Conservation (phyloP, 805 yeast genomes). For the Myxozyma sirexii region DNA sequence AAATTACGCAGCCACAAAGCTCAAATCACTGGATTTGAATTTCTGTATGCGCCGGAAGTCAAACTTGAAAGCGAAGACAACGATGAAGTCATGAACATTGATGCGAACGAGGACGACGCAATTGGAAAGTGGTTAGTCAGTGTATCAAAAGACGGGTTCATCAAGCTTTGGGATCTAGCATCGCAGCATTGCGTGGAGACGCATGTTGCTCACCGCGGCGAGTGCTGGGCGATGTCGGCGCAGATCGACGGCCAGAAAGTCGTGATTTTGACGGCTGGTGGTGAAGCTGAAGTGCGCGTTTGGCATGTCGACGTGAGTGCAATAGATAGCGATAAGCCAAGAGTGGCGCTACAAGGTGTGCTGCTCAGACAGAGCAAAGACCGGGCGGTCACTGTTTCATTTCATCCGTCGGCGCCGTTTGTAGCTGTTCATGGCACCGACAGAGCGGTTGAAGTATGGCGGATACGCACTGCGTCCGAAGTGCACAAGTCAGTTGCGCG, state of each 20-base stretch:
- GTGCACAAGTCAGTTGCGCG: slow-evolving; percentile 73
- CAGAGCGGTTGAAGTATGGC: slow-evolving; percentile 74
- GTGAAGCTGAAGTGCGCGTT: slow-evolving; percentile 77
- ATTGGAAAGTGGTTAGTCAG: slow-evolving; percentile 76
- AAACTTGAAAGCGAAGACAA: slow-evolving; percentile 37
- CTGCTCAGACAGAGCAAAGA: slow-evolving; percentile 59
- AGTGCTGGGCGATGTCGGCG: slow-evolving; percentile 83
- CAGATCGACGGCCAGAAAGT: slow-evolving; percentile 38
- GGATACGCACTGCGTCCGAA: slow-evolving; percentile 72
- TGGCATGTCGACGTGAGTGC: slow-evolving; percentile 64
- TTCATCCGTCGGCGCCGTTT: slow-evolving; percentile 47
- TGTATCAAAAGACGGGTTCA: slow-evolving; percentile 84
- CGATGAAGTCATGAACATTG: background rate
- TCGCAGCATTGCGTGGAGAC: slow-evolving; percentile 91
- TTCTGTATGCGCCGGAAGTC: slow-evolving; percentile 45
- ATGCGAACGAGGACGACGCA: slow-evolving; percentile 25
- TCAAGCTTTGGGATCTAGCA: slow-evolving; percentile 91
- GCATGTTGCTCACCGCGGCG: slow-evolving; percentile 89
- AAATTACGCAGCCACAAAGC: slow-evolving; percentile 88
- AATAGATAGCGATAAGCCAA: slow-evolving; percentile 53
- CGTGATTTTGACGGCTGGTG: slow-evolving; percentile 67
- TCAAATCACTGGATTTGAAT: slow-evolving; percentile 74
- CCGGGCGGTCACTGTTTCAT: slow-evolving; percentile 64
- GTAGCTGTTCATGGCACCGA: slow-evolving; percentile 79
- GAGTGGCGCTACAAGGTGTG: slow-evolving; percentile 61